These are phyloP conservation scores for Uncinocarpus reesii DNA, from an alignment of 2,329 filamentous ascomycete species.

Conservation along the genomic window DNA sequence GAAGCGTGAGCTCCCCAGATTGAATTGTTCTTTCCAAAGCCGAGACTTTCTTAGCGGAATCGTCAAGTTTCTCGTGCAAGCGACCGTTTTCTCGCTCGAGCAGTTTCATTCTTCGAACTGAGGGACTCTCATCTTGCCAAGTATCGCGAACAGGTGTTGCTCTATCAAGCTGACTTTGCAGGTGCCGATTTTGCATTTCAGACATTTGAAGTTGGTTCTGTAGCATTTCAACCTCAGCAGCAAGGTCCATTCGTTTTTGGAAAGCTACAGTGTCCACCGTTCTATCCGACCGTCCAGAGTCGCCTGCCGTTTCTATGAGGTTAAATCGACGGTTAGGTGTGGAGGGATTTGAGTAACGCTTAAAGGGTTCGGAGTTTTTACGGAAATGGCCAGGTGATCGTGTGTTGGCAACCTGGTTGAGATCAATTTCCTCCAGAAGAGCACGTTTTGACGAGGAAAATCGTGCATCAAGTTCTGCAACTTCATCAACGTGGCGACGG, in stretches of 20 bases:
- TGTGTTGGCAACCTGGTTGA: conserved; percentile 62
- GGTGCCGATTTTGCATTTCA: conserved; percentile 89
- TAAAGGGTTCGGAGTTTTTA: conserved; percentile 48
- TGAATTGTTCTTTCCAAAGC: conserved; percentile 76
- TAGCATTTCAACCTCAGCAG: conserved; percentile 78
- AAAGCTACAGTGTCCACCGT: conserved; percentile 74
- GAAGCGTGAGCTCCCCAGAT: conserved; percentile 75
- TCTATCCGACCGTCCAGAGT: conserved; percentile 73
- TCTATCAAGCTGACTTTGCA: conserved; percentile 76
- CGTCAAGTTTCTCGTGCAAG: conserved; percentile 87
- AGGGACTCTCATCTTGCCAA: conserved; percentile 65
- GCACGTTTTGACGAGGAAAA: conserved; percentile 58
- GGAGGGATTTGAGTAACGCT: conserved; percentile 61
- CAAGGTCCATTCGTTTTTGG: conserved; percentile 83
- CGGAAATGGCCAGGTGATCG: conserved; percentile 64
- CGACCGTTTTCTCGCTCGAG: conserved; percentile 85
- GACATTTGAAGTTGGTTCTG: conserved; percentile 90
- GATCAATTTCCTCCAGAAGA: conserved; percentile 76
- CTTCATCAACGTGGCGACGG: conserved; percentile 59
- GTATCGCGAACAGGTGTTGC: conserved; percentile 51
- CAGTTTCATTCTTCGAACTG: conserved; percentile 71
- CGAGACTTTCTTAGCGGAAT: conserved; percentile 86
- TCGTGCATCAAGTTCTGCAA: conserved; percentile 53
- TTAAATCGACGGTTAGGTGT: conserved; percentile 62
- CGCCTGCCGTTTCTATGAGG: conserved; percentile 51